Conservation (phyloP, 2,329 filamentous ascomycete species). For the Hymenoscyphus infarciens region DNA sequence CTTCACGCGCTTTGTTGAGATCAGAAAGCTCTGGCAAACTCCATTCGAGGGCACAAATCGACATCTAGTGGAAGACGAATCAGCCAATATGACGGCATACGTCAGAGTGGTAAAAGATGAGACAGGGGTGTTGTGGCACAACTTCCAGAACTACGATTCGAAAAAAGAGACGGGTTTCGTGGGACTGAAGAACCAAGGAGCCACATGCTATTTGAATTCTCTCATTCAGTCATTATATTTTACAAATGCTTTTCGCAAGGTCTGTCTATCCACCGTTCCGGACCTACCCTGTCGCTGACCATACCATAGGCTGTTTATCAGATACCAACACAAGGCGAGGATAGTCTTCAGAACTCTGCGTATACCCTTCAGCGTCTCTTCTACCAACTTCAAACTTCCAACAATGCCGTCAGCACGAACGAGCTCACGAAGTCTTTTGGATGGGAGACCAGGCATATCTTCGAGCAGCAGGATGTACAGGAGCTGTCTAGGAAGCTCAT, state of each 20-base stretch:
- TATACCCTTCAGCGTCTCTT: conserved; percentile 93
- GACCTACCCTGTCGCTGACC: conserved; percentile 15
- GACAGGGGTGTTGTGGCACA: conserved; percentile 86
- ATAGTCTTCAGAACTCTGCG: conserved; percentile 79
- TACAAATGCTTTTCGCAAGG: conserved; percentile 90
- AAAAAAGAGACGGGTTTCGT: conserved; percentile 98
- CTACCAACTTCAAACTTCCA: conserved; percentile 87
- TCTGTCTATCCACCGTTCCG: conserved; percentile 37
- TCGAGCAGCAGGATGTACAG: conserved; percentile 98
- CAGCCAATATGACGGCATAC: conserved; percentile 77
- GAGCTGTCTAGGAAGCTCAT: conserved; percentile 95
- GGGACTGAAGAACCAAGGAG: conserved; percentile 93
- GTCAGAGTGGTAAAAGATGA: conserved; percentile 81
- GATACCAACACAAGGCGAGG: conserved; percentile 86
- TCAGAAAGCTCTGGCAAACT: conserved; percentile 77
- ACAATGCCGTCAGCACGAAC: conserved; percentile 78
- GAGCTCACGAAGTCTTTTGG: conserved; percentile 96
- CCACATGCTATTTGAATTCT: conserved; percentile 85
- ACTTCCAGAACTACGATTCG: conserved; percentile 94
- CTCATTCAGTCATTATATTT: conserved; percentile 81
- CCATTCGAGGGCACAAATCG: conserved; percentile 67
- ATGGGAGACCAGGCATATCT: conserved; percentile 97
- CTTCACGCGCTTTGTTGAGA: conserved; percentile 92
- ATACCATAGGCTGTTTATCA: conserved; percentile 78
- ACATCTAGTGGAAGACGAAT: conserved; percentile 73